Evolutionary conservation across 23 red algal species (phyloP).

Genomic region (Gracilaria domingensis): DNA sequence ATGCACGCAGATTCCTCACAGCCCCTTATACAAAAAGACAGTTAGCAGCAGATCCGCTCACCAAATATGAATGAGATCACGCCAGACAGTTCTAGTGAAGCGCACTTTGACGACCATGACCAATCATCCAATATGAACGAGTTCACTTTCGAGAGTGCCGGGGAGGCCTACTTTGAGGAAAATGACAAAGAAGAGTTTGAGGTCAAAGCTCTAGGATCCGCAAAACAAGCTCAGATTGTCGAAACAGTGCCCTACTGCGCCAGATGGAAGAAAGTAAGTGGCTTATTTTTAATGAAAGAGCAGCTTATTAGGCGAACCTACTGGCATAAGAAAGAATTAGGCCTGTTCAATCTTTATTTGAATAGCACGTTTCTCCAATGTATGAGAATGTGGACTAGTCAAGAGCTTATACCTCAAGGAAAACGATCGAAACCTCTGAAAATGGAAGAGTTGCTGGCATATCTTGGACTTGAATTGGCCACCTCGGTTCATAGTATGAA

Average conservation of each 20-base stretch:
- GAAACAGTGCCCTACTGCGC: neutral
- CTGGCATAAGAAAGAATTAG: neutral
- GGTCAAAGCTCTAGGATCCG: neutral
- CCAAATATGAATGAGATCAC: no score
- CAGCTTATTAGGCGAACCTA: neutral
- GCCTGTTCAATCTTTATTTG: conserved; percentile 1
- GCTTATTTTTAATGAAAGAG: neutral
- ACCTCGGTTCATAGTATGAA: conserved; percentile 8
- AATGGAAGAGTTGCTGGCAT: conserved; percentile 14
- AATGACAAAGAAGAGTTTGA: neutral
- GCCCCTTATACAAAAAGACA: no score
- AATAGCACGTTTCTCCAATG: neutral
- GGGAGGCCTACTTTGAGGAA: neutral
- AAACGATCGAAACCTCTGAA: neutral
- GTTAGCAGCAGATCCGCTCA: no score
- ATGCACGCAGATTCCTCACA: no score
- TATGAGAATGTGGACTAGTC: neutral
- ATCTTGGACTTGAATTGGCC: neutral
- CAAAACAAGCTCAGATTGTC: neutral
- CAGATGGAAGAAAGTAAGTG: neutral
- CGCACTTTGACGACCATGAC: no score
- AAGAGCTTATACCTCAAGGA: neutral
- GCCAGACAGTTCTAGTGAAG: no score
- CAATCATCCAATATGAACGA: neutral
- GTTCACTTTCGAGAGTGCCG: neutral